phyloP scores from a whole-genome alignment of 1,284 basidiomycete genomes.

The Papiliotrema fonsecae region DNA sequence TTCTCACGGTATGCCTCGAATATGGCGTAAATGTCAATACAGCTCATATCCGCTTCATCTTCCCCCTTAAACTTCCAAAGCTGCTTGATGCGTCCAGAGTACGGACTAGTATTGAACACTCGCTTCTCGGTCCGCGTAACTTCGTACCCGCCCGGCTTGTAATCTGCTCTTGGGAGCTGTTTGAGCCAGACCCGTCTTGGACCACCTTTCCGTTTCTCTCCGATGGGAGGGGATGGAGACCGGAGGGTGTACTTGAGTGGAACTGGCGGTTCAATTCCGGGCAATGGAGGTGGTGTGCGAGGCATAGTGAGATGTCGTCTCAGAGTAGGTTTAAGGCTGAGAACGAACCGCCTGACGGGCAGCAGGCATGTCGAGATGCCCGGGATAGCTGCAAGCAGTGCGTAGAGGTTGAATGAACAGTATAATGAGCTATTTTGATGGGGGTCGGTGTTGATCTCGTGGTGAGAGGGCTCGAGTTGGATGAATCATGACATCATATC shows the following conservation, averaged over 20 bases:
- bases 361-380: no score
- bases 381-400: no score
- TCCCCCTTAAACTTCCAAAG: conserved; percentile 30
- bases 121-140: conserved; percentile 10
- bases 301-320: not conserved
- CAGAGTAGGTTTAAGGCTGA: not conserved
- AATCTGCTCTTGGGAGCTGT: not conserved
- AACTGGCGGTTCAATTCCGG: not conserved
- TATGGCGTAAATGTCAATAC: conserved; percentile 12
- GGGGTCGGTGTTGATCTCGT: no score
- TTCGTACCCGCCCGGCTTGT: not conserved
- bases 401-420: no score
- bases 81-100: conserved; percentile 24
- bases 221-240: not conserved
- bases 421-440: no score
- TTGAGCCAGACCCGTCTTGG: not conserved
- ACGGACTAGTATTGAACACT: conserved; percentile 28
- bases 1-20: conserved; percentile 23
- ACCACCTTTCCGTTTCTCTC: not conserved
- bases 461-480: no score
- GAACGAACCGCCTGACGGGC: not conserved
- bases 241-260: not conserved
- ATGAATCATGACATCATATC: no score
- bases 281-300: not conserved
- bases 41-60: conserved; percentile 15